Evolutionary conservation across 345 rosid genomes (phyloP).

Genomic region (Leavenworthia alabamica): DNA sequence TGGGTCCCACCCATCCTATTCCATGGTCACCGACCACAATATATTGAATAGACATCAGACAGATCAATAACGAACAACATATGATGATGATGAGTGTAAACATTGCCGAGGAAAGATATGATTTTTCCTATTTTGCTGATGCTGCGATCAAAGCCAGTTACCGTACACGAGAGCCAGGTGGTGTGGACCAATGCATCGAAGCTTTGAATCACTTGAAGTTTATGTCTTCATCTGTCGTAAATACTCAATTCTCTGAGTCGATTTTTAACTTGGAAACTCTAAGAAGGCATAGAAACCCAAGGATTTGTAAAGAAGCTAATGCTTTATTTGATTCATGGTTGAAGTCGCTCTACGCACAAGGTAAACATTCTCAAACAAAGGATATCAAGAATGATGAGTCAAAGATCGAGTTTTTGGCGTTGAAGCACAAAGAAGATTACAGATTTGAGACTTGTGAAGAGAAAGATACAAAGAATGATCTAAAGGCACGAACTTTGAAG

Average conservation of each 20-base stretch:
- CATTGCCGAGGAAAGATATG: neutral
- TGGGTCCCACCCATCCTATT: neutral
- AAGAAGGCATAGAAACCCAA: constrained; percentile 8
- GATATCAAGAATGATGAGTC: neutral
- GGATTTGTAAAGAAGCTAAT: constrained; percentile 1
- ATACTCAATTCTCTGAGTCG: neutral
- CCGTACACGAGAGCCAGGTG: neutral
- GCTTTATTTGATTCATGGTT: constrained; percentile 13
- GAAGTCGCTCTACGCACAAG: neutral
- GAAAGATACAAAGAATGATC: neutral
- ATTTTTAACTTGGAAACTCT: neutral
- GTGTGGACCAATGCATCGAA: constrained; percentile 1
- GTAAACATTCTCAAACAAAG: neutral
- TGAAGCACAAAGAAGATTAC: neutral
- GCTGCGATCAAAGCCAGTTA: neutral
- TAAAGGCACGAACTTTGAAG: neutral
- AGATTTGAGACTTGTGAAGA: neutral
- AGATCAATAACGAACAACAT: neutral
- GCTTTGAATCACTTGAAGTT: neutral
- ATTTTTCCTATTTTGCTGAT: neutral
- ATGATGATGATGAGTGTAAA: neutral
- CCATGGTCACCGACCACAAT: neutral
- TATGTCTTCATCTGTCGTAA: neutral
- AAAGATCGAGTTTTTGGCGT: neutral
- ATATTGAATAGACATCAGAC: too few species aligned